Conservation (phyloP, 169 alveolate genomes). For the Plasmodium gonderi region DNA sequence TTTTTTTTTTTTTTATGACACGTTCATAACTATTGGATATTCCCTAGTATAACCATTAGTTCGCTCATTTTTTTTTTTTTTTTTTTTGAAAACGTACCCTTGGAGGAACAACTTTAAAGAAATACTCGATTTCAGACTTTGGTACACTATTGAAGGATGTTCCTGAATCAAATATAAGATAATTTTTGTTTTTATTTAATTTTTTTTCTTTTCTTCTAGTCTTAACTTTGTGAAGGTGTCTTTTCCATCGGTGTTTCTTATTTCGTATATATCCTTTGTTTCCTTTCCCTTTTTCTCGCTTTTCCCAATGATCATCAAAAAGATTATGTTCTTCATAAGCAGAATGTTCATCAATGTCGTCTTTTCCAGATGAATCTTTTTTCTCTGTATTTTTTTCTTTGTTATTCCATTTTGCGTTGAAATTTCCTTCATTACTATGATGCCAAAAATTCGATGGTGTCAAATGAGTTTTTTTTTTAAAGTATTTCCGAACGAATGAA, state of each 20-base stretch:
- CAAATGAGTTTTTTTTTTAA: not conserved
- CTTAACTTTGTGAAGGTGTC: not conserved
- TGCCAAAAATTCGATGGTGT: not conserved
- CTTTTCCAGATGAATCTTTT: not conserved
- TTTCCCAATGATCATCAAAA: not conserved
- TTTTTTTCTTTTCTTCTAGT: not conserved
- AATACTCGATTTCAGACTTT: constrained; percentile 79
- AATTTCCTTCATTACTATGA: not conserved
- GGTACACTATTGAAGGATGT: constrained; percentile 91
- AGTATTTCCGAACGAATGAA: constrained; percentile 11
- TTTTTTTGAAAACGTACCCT: constrained; percentile 16
- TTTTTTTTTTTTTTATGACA: not conserved
- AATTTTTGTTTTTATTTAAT: constrained; percentile 76
- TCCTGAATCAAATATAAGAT: constrained; percentile 92
- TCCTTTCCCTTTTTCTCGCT: not conserved
- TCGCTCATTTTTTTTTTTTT: not conserved
- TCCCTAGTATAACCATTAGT: too few species aligned
- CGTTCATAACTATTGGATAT: too few species aligned
- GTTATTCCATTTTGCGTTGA: too few species aligned
- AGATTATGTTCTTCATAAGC: not conserved
- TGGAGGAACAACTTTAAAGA: constrained; percentile 80
- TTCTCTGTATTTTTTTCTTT: not conserved
- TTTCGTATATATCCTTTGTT: not conserved
- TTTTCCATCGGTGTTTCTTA: not conserved
- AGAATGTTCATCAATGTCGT: not conserved